Conservation (phyloP, 768 basidiomycete genomes). For the Trametes gibbosa region DNA sequence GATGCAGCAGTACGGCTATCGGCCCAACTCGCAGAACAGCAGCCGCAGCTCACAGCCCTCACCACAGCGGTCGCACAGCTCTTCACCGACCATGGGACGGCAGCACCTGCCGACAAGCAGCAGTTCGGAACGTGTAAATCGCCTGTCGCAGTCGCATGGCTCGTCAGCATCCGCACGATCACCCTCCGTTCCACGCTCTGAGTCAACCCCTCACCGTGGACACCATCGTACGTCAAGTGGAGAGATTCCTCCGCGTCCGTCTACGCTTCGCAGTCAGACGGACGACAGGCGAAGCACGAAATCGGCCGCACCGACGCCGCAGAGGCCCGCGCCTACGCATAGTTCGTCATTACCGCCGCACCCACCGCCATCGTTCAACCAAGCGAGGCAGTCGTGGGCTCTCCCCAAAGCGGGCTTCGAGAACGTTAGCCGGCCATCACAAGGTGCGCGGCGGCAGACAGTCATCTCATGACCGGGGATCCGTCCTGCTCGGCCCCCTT, state of each 20-base stretch:
- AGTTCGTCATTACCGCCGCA: constrained; percentile 23
- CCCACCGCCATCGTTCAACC: constrained; percentile 23
- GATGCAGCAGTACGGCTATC: constrained; percentile 53
- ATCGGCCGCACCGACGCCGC: neutral
- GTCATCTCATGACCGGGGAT: constrained; percentile 24
- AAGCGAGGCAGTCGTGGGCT: constrained; percentile 21
- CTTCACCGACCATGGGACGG: constrained; percentile 24
- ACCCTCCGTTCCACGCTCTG: constrained; percentile 13
- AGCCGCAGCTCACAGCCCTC: neutral
- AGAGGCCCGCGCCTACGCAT: constrained; percentile 8
- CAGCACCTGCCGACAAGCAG: constrained; percentile 7
- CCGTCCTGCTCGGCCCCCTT: neutral
- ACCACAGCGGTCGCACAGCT: constrained; percentile 29
- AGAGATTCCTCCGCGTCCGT: constrained; percentile 9
- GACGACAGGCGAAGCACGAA: constrained; percentile 8
- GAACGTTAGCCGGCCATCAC: constrained; percentile 28
- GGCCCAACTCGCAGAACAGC: constrained; percentile 33
- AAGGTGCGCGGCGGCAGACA: constrained; percentile 24
- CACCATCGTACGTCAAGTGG: constrained; percentile 22
- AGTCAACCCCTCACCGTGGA: constrained; percentile 4
- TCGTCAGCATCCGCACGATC: constrained; percentile 12
- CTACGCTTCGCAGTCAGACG: constrained; percentile 8
- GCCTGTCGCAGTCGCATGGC: constrained; percentile 10
- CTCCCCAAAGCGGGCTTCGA: constrained; percentile 25
- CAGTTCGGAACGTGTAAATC: constrained; percentile 20